Conservation (phyloP, 1,284 basidiomycete genomes). For the Puccinia coronata region DNA sequence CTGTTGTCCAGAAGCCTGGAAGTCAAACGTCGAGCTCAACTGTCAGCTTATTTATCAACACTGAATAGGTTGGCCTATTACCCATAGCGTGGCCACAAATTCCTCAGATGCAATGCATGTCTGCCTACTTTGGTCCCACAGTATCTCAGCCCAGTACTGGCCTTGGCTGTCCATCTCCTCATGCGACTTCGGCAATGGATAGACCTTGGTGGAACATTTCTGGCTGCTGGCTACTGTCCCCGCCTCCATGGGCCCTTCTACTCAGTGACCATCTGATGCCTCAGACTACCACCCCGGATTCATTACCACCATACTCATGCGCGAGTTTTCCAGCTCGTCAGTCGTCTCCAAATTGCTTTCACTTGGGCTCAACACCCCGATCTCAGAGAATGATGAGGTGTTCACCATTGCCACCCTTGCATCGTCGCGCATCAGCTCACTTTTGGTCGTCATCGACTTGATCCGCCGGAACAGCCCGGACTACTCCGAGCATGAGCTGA, state of each 20-base stretch:
- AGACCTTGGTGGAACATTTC: conserved; percentile 36
- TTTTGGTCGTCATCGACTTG: conserved; percentile 89
- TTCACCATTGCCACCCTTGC: conserved; percentile 73
- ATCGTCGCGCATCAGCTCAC: conserved; percentile 83
- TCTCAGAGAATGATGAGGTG: conserved; percentile 31
- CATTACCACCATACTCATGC: conserved; percentile 71
- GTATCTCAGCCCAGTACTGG: background rate
- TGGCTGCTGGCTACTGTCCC: conserved; percentile 43
- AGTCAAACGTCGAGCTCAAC: conserved; percentile 20
- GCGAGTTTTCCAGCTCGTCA: conserved; percentile 39
- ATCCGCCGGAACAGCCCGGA: conserved; percentile 99
- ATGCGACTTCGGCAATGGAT: background rate
- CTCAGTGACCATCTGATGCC: conserved; percentile 63
- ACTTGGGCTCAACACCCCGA: conserved; percentile 31
- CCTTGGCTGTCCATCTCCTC: background rate
- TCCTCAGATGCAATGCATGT: conserved; percentile 11
- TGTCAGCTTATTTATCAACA: conserved; percentile 37
- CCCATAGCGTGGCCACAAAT: conserved; percentile 27
- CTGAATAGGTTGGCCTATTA: conserved; percentile 6
- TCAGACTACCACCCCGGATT: conserved; percentile 83
- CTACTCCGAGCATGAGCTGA: conserved; percentile 97
- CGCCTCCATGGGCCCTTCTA: conserved; percentile 52
- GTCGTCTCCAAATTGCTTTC: conserved; percentile 42
- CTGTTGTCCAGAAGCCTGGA: conserved; percentile 40
- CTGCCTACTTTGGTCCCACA: conserved; percentile 36